Percentiles rank a stretch among this genome's conserved stretches.
phyloP scores from a whole-genome alignment of 805 yeast genomes.

The Myxozyma monticola region DNA sequence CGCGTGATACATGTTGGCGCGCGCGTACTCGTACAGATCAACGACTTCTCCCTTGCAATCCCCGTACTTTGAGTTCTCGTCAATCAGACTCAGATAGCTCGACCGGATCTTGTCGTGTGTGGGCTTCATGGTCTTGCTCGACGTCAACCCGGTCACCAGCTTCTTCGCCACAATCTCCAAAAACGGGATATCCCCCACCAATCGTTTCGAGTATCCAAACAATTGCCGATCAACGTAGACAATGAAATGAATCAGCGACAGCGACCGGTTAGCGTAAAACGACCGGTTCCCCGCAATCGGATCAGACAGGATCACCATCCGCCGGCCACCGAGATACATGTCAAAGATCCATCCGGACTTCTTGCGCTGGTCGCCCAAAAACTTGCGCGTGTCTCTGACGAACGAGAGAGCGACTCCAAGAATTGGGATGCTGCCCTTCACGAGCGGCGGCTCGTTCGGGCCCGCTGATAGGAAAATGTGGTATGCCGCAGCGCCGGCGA shows the following conservation, averaged over 20 bases:
- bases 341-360: constrained; percentile 13
- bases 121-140: background rate
- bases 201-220: constrained; percentile 7
- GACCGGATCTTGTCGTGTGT: background rate
- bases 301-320: constrained; percentile 19
- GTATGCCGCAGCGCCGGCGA: background rate
- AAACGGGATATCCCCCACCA: constrained; percentile 1
- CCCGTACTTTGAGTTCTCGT: background rate
- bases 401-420: constrained; percentile 19
- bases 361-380: constrained; percentile 7
- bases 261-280: background rate
- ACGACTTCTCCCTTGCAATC: background rate
- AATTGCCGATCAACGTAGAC: background rate
- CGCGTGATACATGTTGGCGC: constrained; percentile 9
- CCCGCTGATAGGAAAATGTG: background rate
- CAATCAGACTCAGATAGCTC: background rate
- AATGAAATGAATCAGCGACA: constrained; percentile 5
- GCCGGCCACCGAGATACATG: constrained; percentile 16
- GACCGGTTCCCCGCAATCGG: constrained; percentile 15
- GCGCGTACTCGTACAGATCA: constrained; percentile 3
- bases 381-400: background rate
- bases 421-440: constrained; percentile 16
- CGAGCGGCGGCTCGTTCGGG: constrained; percentile 8
- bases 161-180: constrained; percentile 1
- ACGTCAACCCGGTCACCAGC: background rate